Evolutionary conservation across 2,329 filamentous ascomycete species (phyloP).

Genomic region (Tolypocladium guangdongense): DNA sequence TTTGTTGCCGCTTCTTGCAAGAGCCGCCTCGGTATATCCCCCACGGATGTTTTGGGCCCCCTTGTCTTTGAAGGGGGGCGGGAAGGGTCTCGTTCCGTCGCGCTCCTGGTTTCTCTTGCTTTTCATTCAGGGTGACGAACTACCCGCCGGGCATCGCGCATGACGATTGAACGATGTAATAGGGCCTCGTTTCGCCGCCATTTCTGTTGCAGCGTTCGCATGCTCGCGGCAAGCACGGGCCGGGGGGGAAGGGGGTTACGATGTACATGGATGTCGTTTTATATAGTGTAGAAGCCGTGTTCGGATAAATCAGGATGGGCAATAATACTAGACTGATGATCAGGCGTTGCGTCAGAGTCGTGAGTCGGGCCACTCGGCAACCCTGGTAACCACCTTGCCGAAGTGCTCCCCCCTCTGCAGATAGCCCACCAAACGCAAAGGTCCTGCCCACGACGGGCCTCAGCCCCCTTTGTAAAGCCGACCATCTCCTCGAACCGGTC

Average conservation of each 20-base stretch:
- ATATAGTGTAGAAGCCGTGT: slow-evolving; percentile 1
- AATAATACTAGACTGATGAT: neutral
- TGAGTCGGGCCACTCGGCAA: too few relatives aligned
- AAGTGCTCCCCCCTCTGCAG: slow-evolving; percentile 43
- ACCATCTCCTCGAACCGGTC: slow-evolving; percentile 44
- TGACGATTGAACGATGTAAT: slow-evolving; percentile 1
- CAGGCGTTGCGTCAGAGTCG: neutral
- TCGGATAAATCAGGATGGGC: neutral
- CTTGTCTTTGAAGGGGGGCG: neutral
- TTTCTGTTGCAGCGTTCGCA: neutral
- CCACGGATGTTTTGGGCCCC: neutral
- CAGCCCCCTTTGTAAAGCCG: slow-evolving; percentile 33
- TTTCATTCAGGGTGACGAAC: neutral
- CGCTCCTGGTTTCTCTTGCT: neutral
- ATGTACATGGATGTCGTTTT: neutral
- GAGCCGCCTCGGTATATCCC: neutral
- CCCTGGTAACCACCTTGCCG: slow-evolving; percentile 43
- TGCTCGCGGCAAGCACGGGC: too few relatives aligned
- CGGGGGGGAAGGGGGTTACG: too few relatives aligned
- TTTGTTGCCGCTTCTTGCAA: neutral
- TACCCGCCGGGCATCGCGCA: neutral
- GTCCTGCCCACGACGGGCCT: slow-evolving; percentile 35
- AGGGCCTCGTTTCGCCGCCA: neutral
- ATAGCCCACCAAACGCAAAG: slow-evolving; percentile 39
- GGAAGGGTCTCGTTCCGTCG: neutral